Evolutionary conservation across 2,329 filamentous ascomycete species (phyloP).

Genomic region (Endothia cerciana): DNA sequence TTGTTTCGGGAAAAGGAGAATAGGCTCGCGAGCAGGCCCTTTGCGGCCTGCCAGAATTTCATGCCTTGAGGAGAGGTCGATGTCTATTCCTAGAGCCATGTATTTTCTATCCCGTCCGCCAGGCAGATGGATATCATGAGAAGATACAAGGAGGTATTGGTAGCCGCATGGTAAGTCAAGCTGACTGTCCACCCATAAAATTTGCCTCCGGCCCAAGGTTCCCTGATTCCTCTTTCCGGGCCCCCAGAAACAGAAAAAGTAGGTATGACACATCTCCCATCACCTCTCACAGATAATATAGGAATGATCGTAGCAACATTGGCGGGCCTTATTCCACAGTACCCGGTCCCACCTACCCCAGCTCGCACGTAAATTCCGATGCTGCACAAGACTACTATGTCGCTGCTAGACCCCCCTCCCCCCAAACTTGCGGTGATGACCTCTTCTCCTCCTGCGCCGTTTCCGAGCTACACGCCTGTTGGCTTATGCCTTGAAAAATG

Average conservation of each 20-base stretch:
- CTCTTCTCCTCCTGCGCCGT: background rate
- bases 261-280: background rate
- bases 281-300: constrained; percentile 11
- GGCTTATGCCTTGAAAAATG: background rate
- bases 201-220: background rate
- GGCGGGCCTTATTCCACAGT: constrained; percentile 7
- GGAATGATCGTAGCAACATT: constrained; percentile 21
- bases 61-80: background rate
- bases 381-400: background rate
- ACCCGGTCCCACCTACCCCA: background rate
- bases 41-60: background rate
- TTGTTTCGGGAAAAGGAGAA: no score
- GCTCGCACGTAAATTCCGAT: background rate
- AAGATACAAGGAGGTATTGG: constrained; percentile 1
- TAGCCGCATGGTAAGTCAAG: background rate
- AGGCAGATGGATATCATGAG: background rate
- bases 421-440: background rate
- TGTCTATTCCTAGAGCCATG: background rate
- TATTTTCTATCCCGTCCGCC: background rate
- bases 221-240: background rate
- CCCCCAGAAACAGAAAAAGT: background rate
- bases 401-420: background rate
- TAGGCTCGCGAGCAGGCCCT: background rate
- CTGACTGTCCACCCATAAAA: background rate
- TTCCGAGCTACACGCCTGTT: background rate